Conservation (phyloP, 345 rosid species). For the Murraya koenigii region DNA sequence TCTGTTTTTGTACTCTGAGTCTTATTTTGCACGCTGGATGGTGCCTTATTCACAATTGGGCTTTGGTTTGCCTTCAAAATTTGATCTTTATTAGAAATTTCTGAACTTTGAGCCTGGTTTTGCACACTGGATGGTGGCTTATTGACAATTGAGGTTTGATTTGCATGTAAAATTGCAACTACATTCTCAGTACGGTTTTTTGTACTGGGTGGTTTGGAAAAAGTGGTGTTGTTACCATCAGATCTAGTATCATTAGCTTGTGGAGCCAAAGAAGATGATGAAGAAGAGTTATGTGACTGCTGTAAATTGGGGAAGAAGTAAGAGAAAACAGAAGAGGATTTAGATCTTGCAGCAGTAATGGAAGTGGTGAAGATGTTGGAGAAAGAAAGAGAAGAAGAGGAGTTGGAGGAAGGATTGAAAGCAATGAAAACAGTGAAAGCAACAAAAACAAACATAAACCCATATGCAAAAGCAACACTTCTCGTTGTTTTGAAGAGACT, state of each 20-base stretch:
- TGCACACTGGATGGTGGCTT: background rate
- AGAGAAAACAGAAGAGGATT: constrained; percentile 48
- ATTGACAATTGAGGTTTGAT: constrained; percentile 9
- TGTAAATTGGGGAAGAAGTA: constrained; percentile 35
- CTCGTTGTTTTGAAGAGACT: constrained; percentile 47
- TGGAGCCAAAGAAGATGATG: constrained; percentile 8
- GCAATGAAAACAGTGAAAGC: constrained; percentile 66
- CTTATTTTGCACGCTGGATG: background rate
- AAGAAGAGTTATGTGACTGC: background rate
- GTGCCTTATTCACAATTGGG: constrained; percentile 2
- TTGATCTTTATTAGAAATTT: constrained; percentile 18
- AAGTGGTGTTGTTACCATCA: constrained; percentile 14
- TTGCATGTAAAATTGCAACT: constrained; percentile 11
- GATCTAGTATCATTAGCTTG: constrained; percentile 25
- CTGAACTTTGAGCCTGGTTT: constrained; percentile 13
- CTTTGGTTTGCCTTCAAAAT: background rate
- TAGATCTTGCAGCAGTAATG: constrained; percentile 41
- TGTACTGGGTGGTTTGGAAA: constrained; percentile 13
- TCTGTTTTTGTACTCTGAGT: constrained; percentile 11
- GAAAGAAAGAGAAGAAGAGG: constrained; percentile 54
- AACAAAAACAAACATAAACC: constrained; percentile 60
- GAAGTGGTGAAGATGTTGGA: constrained; percentile 38
- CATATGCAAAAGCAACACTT: constrained; percentile 56
- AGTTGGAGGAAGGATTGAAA: constrained; percentile 57
- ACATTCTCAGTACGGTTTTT: constrained; percentile 20